Evolutionary conservation across 495 filamentous ascomycete genomes (phyloP), one percentile per base, ranked within the genome.

Genomic region (Neurospora tetrasperma): DNA sequence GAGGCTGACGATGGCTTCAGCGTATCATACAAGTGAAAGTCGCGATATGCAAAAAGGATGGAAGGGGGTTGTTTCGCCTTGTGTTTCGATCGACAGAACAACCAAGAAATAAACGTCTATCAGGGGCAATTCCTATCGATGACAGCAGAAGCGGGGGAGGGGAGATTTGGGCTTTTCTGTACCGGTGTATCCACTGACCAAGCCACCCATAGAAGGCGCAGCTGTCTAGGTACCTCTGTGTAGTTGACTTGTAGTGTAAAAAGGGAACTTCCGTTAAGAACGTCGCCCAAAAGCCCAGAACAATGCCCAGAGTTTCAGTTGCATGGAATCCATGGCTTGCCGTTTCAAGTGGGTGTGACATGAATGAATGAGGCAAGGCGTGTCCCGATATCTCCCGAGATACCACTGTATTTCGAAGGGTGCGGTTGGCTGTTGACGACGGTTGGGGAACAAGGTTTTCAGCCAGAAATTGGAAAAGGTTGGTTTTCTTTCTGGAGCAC

Each of bases 361-460:
- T 71, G 74, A 69, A 75, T 72, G 71, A 59, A 43, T 69, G 27
- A 7, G 18, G 14, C 72, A 71, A 31, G 48, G 35, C 5, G 1
- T 59, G 35, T 72, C 59, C 75, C 75, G 75, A 76, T n/a, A 74
- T 76, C 48, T 75, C 44, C 75, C 75, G 75, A 42, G 73, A 68
- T 70, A 66, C 5, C 20, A 59, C 20, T 59, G 48, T 20, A 27
- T 59, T 59, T 54, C 3, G 46, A 18, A 23, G 6, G 14, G 3
- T 31, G 54, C 27, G 54, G 54, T 66, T 66, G 54, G 27, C 16
- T 62, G n/a, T 23, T 54, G 46, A 62, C 11, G 54, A 62, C 16
- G 20, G n/a, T 6, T 54, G n/a, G 48, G 4, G 27, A 62, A 35
- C 11, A 3, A 16, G 1, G 9, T 18, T 4, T 59, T 23, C 11